A percentile compares a stretch with the other conserved stretches of the same genome.
Conservation (phyloP, 768 basidiomycete genomes). For the Dacryopinax spathularia region DNA sequence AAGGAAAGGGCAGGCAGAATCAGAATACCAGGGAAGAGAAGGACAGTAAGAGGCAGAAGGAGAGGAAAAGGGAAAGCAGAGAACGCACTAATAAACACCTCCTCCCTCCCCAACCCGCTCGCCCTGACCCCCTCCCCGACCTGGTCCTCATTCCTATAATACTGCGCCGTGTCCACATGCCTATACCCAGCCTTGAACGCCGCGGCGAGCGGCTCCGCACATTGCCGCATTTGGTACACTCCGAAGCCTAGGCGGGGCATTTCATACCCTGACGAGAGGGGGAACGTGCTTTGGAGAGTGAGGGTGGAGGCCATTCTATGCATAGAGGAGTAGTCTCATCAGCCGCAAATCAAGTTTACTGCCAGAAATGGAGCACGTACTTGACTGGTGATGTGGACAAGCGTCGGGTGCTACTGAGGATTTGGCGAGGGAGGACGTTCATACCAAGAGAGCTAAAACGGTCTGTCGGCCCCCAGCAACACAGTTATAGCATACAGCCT, state of each 20-base stretch:
- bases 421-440: not conserved
- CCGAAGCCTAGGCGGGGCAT: constrained; percentile 59
- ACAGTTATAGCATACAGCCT: too few species aligned
- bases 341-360: too few species aligned
- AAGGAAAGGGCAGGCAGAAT: not conserved
- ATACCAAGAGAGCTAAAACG: not conserved
- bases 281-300: not conserved
- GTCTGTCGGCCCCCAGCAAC: not conserved
- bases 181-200: constrained; percentile 58
- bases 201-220: constrained; percentile 40
- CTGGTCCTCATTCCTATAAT: constrained; percentile 33
- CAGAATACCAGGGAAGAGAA: not conserved
- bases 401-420: not conserved
- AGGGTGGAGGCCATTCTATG: not conserved
- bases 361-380: not conserved
- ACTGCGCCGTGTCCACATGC: constrained; percentile 60
- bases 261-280: constrained; percentile 29
- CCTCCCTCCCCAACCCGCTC: constrained; percentile 40
- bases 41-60: not conserved
- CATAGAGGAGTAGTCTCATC: too few species aligned
- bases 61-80: not conserved
- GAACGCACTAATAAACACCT: constrained; percentile 58
- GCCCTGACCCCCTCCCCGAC: constrained; percentile 20
- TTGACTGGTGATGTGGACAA: not conserved
- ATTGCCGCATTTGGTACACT: constrained; percentile 51